phyloP scores from a whole-genome alignment of 768 basidiomycete genomes.

The Ramaria sp. region DNA sequence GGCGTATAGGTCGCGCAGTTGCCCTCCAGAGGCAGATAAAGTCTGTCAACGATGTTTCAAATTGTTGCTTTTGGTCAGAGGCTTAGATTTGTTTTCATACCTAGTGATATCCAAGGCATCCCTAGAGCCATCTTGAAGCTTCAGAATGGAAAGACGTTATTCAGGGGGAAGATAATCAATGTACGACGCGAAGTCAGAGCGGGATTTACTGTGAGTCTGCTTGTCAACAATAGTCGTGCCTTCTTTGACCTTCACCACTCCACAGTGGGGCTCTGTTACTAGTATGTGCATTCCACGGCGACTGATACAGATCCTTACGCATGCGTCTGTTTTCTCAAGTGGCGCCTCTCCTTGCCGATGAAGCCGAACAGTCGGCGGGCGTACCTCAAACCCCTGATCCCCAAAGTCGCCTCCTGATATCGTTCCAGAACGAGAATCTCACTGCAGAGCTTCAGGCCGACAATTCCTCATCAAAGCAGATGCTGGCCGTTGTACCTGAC shows the following conservation, averaged over 20 bases:
- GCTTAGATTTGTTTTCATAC: neutral
- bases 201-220: slow-evolving; percentile 16
- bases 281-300: neutral
- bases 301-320: neutral
- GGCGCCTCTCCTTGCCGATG: slow-evolving; percentile 19
- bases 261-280: slow-evolving; percentile 24
- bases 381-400: neutral
- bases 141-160: slow-evolving; percentile 33
- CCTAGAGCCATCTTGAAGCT: slow-evolving; percentile 21
- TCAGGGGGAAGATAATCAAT: slow-evolving; percentile 50
- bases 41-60: neutral
- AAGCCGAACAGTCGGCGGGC: slow-evolving; percentile 19
- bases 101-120: slow-evolving; percentile 28
- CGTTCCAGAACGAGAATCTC: slow-evolving; percentile 57
- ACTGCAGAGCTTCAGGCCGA: slow-evolving; percentile 26
- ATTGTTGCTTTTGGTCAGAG: neutral
- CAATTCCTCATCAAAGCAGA: slow-evolving; percentile 20
- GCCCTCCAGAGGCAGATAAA: slow-evolving; percentile 36
- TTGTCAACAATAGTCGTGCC: neutral
- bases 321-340: slow-evolving; percentile 1
- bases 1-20: slow-evolving; percentile 53
- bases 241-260: slow-evolving; percentile 16
- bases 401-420: slow-evolving; percentile 28
- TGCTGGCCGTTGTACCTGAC: slow-evolving; percentile 52
- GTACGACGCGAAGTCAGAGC: slow-evolving; percentile 33